phyloP scores from a whole-genome alignment of 805 yeast genomes.

The Wickerhamomyces xylosicus region DNA sequence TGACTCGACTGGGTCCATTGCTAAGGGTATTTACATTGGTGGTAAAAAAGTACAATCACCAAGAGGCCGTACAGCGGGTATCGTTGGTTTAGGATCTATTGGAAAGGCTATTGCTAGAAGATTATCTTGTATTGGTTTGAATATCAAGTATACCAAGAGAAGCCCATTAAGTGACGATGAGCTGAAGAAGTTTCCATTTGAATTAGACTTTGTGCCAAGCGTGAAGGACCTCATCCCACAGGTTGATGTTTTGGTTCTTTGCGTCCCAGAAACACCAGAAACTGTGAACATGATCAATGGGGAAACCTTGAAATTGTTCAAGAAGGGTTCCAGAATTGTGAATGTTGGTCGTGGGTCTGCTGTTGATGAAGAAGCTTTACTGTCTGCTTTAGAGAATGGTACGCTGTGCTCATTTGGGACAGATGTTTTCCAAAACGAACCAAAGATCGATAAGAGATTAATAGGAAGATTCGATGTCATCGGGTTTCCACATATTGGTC shows the following conservation, averaged over 20 bases:
- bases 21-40: constrained; percentile 33
- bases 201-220: constrained; percentile 31
- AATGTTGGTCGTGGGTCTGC: constrained; percentile 69
- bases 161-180: constrained; percentile 26
- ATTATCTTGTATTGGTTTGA: constrained; percentile 50
- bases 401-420: constrained; percentile 58
- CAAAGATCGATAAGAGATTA: constrained; percentile 39
- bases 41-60: constrained; percentile 40
- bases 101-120: constrained; percentile 54
- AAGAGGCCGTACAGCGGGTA: constrained; percentile 41
- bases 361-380: constrained; percentile 51
- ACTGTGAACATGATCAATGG: constrained; percentile 45
- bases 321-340: constrained; percentile 47
- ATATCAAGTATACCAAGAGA: constrained; percentile 51
- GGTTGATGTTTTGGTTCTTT: constrained; percentile 48
- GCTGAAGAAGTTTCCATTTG: constrained; percentile 31
- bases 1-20: constrained; percentile 25
- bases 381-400: constrained; percentile 48
- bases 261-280: constrained; percentile 52
- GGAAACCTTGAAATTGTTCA: constrained; percentile 33
- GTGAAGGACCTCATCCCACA: constrained; percentile 32
- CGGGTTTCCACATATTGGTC: constrained; percentile 64
- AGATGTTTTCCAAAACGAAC: constrained; percentile 64
- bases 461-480: constrained; percentile 51
- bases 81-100: constrained; percentile 68